Percentiles rank a stretch among this genome's conserved stretches.
These are phyloP conservation scores for Porcisia deanei DNA, from an alignment of 208 protist species.

Conservation along the genomic window DNA sequence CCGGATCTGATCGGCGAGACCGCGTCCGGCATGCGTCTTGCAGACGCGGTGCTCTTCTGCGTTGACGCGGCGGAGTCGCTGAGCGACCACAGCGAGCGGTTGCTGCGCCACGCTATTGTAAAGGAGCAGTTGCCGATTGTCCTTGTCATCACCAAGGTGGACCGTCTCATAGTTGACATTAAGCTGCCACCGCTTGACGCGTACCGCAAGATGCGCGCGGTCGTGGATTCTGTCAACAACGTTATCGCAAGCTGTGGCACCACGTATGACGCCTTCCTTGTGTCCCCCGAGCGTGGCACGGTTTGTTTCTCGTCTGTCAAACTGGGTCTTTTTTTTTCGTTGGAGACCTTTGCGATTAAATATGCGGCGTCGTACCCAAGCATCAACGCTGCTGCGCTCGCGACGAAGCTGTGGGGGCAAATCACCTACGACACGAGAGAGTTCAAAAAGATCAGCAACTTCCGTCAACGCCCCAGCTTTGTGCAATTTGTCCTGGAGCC, in stretches of 20 bases:
- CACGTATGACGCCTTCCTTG: constrained; percentile 32
- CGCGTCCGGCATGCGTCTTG: constrained; percentile 91
- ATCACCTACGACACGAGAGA: constrained; percentile 85
- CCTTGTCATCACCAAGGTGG: constrained; percentile 98
- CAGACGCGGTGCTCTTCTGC: constrained; percentile 96
- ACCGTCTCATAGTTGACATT: constrained; percentile 98
- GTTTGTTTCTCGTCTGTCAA: constrained; percentile 90
- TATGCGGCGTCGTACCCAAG: constrained; percentile 83
- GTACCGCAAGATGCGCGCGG: constrained; percentile 97
- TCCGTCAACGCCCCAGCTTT: constrained; percentile 93
- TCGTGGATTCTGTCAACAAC: constrained; percentile 97
- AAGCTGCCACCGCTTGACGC: constrained; percentile 98
- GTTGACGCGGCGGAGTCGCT: constrained; percentile 98
- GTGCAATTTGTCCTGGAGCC: constrained; percentile 98
- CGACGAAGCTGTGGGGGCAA: constrained; percentile 97
- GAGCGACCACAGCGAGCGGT: constrained; percentile 65
- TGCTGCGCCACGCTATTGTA: constrained; percentile 87
- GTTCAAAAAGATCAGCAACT: constrained; percentile 64
- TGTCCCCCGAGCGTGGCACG: constrained; percentile 87
- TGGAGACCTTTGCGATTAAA: constrained; percentile 95
- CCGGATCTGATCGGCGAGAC: constrained; percentile 97
- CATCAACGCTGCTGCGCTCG: constrained; percentile 68
- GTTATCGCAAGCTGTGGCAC: constrained; percentile 69
- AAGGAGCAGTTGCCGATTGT: constrained; percentile 86
- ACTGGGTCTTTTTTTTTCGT: constrained; percentile 93